Conservation (phyloP, 179 eudicot genomes). For the Silene coronaria region DNA sequence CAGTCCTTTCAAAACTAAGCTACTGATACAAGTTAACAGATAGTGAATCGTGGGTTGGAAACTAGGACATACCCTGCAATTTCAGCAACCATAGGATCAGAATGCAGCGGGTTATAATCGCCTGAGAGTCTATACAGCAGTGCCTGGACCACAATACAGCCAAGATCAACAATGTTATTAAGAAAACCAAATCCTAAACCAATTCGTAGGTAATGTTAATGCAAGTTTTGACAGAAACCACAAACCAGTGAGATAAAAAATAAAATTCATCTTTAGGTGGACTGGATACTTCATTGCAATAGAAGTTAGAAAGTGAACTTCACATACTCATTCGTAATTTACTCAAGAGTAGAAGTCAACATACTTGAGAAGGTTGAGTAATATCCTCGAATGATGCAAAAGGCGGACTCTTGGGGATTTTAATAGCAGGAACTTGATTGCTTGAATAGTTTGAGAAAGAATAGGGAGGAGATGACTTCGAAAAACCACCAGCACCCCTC, state of each 20-base stretch:
- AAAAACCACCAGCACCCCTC: slow-evolving; percentile 97
- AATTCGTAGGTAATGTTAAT: background rate
- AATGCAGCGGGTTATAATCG: slow-evolving; percentile 90
- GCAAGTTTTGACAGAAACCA: background rate
- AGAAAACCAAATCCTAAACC: background rate
- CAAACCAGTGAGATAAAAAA: background rate
- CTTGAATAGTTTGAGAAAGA: slow-evolving; percentile 55
- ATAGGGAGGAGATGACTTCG: slow-evolving; percentile 57
- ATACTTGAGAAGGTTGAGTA: slow-evolving; percentile 78
- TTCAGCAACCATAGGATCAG: slow-evolving; percentile 78
- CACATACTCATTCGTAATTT: background rate
- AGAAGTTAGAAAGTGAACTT: background rate
- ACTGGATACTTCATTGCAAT: slow-evolving; percentile 4
- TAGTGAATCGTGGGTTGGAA: background rate
- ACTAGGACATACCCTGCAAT: slow-evolving; percentile 71
- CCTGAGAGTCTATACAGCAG: slow-evolving; percentile 91
- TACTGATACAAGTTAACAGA: background rate
- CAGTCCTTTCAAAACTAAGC: too few relatives aligned
- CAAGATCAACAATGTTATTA: background rate
- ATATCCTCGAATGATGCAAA: slow-evolving; percentile 74
- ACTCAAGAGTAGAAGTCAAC: background rate
- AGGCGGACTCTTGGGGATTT: slow-evolving; percentile 64
- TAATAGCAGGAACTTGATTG: slow-evolving; percentile 39
- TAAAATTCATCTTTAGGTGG: background rate
- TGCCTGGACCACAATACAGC: slow-evolving; percentile 52